Conservation (phyloP, 78 protist genomes). For the Dictyostelium discoideum region DNA sequence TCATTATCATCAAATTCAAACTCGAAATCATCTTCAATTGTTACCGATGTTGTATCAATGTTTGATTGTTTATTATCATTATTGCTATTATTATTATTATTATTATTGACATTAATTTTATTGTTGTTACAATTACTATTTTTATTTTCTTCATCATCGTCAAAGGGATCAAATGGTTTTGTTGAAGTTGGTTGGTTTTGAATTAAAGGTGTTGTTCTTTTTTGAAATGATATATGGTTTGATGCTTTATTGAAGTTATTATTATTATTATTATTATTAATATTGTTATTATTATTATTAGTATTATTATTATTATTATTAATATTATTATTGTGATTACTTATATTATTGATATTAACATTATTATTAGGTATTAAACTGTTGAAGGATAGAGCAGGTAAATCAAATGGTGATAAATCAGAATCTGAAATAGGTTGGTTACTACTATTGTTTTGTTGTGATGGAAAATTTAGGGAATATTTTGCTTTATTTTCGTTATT, state of each 20-base stretch:
- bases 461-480: neutral
- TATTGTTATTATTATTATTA: slow-evolving; percentile 1
- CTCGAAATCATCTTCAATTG: slow-evolving; percentile 5
- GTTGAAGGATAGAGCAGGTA: neutral
- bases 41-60: neutral
- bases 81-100: neutral
- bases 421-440: neutral
- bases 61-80: neutral
- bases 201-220: neutral
- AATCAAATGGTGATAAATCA: neutral
- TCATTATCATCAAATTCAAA: neutral
- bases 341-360: neutral
- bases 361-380: neutral
- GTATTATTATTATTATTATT: neutral
- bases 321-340: neutral
- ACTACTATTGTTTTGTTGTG: neutral
- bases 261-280: slow-evolving; percentile 1
- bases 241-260: neutral
- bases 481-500: neutral
- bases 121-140: neutral
- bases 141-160: neutral
- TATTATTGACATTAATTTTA: neutral
- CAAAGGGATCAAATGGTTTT: neutral
- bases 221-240: neutral
- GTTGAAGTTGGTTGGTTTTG: neutral